Base-by-base conservation (phyloP, 768 basidiomycete genomes). In the Panaeolus cyanescens region DNA sequence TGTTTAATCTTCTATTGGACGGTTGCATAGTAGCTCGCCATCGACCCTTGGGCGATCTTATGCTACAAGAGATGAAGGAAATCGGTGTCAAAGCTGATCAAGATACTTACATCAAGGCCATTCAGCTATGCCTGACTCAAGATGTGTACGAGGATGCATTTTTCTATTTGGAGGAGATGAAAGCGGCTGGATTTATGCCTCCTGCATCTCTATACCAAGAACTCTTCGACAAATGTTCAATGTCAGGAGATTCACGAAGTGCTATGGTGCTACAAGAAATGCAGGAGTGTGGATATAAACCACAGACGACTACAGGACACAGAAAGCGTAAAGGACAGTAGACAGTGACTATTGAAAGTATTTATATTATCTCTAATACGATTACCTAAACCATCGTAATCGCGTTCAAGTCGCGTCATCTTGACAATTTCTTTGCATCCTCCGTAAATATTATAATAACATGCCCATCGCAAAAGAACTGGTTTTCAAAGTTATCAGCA, bases 101-200 rank as follows among this genome's bases (percentile, higher is more conserved):
- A 36, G 74, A 76, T 30, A 92, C 88, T 2, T 93, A 88, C 72
- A 84, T 87, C 66, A 79, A 80, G 32, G 81, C 94, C 74, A 84
- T 95, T 62, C 64, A 76, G 10, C 81, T 95, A 3, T 90, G 87
- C 68, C 80, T 95, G 13, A 86, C 87, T 0, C 89, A 91, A 67
- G 72, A 83, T 7, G 79, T 77, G 2, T 96, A 93, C 72, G 93
- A 95, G 68, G 92, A 93, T 62, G 92, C 93, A 0, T 95, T 95
- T 75, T 88, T 87, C 69, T 94, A 92, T 73, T 81, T 96, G 32
- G 93, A 95, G 71, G 90, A 92, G 77, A 92, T 93, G 90, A 95
- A 95, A 72, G 74, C 79, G 0, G 81, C 80, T 33, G 78, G 78
- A 8, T 77, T 85, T 66, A 67, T 77, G n/a, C 92, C 93, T 0